phyloP scores from a whole-genome alignment of 192 early-diverging fungal genomes.

The Backusella sp. region DNA sequence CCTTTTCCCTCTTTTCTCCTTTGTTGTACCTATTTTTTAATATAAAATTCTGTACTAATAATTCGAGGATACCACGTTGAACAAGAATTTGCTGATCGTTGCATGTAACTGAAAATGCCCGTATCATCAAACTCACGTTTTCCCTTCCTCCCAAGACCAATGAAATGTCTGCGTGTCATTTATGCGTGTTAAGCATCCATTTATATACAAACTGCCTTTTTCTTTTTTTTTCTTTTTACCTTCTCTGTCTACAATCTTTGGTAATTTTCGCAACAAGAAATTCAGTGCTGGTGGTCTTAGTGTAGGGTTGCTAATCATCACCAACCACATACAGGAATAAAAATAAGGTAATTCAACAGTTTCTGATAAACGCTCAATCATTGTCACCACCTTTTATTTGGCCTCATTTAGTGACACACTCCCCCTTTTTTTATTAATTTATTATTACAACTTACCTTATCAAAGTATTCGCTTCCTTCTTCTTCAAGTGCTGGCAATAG shows the following conservation, averaged over 20 bases:
- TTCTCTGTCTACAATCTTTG: slow-evolving; percentile 62
- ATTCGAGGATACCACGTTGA: slow-evolving; percentile 78
- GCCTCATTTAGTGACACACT: background rate
- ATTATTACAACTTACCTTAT: slow-evolving; percentile 50
- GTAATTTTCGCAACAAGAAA: slow-evolving; percentile 75
- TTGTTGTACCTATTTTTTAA: slow-evolving; percentile 50
- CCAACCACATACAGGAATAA: slow-evolving; percentile 81
- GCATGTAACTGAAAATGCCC: slow-evolving; percentile 72
- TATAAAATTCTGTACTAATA: slow-evolving; percentile 74
- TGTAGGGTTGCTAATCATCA: slow-evolving; percentile 66
- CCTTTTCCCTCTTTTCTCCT: background rate
- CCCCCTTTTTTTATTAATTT: background rate
- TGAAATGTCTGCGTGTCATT: slow-evolving; percentile 51
- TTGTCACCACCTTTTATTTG: slow-evolving; percentile 36
- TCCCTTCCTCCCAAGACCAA: slow-evolving; percentile 60
- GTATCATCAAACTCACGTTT: slow-evolving; percentile 66
- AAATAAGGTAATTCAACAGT: slow-evolving; percentile 77
- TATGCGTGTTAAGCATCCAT: background rate
- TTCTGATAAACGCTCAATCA: slow-evolving; percentile 66
- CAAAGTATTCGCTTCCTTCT: slow-evolving; percentile 82
- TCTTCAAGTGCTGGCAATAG: slow-evolving; percentile 87
- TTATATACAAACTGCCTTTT: background rate
- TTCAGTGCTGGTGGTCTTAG: slow-evolving; percentile 72
- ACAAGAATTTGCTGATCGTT: slow-evolving; percentile 78
- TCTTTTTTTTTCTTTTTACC: slow-evolving; percentile 37